Base-by-base conservation (phyloP, 345 rosid species). In the Tarenaya hassleriana region DNA sequence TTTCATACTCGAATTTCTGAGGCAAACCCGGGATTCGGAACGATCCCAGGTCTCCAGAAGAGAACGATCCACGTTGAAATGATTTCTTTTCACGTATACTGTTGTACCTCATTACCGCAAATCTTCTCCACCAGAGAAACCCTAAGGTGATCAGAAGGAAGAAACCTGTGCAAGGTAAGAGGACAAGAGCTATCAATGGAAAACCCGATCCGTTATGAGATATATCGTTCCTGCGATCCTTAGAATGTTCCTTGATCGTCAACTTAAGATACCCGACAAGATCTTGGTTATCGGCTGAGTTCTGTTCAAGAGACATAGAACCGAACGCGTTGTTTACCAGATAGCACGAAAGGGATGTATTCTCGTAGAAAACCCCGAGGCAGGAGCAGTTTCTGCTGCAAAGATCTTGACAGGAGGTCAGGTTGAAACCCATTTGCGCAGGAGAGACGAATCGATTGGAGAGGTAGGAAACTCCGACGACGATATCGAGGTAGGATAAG, bases 1-100 rank as follows among this genome's bases (percentile, higher is more conserved):
- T 90, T 58, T 78, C 71, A 41, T 71, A 76, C 38, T 79, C 68
- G 54, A 77, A 84, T 68, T 80, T 77, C 38, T 62, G 78, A 44
- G 86, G 96, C 64, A 81, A 66, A 29, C 82, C 88, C 1, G 87
- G 97, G 58, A 89, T 81, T 74, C 68, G 69, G 69, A 83, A 81
- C 34, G 73, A 72, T 14, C 81, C 94, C 10, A 79, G 69, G 49
- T 89, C 97, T 47, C 64, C 85, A 0, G 92, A 77, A 52, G 76
- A 79, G 41, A 50, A 45, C 1, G 78, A 73, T 42, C 62, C 64
- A 0, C 13, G 51, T 27, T 47, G 63, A 21, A 68, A 69, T 19
- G 16, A 41, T 75, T 77, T 83, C 69, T 65, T 73, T 32, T 54
- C 58, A 58, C 66, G 56, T 50, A 50, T 72, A 8, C 34, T 67